These are phyloP conservation scores for Perilla frutescens DNA, from an alignment of 257 asterid species.

Conservation along the genomic window DNA sequence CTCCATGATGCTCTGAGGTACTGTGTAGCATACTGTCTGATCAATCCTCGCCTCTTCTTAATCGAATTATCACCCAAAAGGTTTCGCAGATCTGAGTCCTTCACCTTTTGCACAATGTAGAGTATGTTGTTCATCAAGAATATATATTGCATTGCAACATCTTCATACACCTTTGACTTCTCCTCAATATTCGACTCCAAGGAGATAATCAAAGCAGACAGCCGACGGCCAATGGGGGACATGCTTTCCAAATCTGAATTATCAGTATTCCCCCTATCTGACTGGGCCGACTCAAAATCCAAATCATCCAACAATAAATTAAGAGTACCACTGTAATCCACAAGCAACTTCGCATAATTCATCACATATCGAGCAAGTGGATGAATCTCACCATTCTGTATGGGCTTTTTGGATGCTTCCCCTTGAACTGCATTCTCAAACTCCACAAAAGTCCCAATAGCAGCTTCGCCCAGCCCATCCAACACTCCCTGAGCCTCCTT, in stretches of 20 bases:
- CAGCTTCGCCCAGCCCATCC: constrained; percentile 81
- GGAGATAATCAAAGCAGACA: constrained; percentile 69
- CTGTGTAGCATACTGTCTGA: constrained; percentile 83
- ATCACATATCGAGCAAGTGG: constrained; percentile 92
- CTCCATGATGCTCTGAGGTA: constrained; percentile 95
- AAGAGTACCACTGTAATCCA: constrained; percentile 78
- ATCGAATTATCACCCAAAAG: constrained; percentile 92
- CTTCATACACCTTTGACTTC: constrained; percentile 87
- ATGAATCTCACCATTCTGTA: constrained; percentile 86
- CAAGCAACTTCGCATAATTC: constrained; percentile 90
- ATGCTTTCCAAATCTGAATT: constrained; percentile 54
- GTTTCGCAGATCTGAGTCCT: constrained; percentile 79
- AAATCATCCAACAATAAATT: constrained; percentile 61
- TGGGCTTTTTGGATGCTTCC: constrained; percentile 77
- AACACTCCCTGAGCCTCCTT: constrained; percentile 84
- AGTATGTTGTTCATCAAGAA: constrained; percentile 93
- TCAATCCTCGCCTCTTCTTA: constrained; percentile 74
- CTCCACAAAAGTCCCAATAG: constrained; percentile 87
- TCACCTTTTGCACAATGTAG: constrained; percentile 89
- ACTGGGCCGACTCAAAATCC: constrained; percentile 44
- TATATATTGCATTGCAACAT: constrained; percentile 76
- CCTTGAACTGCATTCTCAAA: constrained; percentile 93
- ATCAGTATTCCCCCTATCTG: constrained; percentile 40
- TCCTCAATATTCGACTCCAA: constrained; percentile 86
- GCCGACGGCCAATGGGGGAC: constrained; percentile 60